These are phyloP conservation scores for Podaxis mareebaensis DNA, from an alignment of 768 basidiomycete species.

Conservation along the genomic window DNA sequence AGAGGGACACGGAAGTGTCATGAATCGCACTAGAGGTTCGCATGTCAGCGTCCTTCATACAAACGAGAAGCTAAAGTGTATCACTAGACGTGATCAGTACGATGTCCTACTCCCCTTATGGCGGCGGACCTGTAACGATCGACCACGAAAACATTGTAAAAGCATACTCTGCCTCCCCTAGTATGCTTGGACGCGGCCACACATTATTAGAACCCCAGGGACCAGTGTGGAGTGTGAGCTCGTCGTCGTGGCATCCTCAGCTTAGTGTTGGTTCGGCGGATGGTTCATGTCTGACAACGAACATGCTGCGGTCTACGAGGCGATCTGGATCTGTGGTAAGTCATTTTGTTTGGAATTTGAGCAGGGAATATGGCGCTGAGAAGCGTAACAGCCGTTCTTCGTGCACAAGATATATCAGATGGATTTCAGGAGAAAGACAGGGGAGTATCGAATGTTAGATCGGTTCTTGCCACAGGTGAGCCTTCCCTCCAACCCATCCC, in stretches of 20 bases:
- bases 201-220: conserved; percentile 73
- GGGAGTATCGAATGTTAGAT: conserved; percentile 88
- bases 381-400: conserved; percentile 60
- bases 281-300: conserved; percentile 77
- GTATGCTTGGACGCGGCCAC: conserved; percentile 74
- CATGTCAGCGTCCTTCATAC: neutral
- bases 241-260: conserved; percentile 88
- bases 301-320: conserved; percentile 64
- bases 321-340: conserved; percentile 73
- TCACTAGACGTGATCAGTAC: conserved; percentile 71
- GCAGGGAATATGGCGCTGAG: neutral
- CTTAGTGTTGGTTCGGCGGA: conserved; percentile 82
- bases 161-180: conserved; percentile 68
- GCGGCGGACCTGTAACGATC: conserved; percentile 71
- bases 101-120: conserved; percentile 65
- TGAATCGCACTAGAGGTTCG: conserved; percentile 78
- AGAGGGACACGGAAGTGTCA: conserved; percentile 62
- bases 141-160: conserved; percentile 86
- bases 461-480: conserved; percentile 73
- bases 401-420: conserved; percentile 82
- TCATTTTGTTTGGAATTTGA: conserved; percentile 8
- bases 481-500: neutral
- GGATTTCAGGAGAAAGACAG: conserved; percentile 77
- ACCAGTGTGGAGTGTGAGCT: conserved; percentile 75
- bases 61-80: neutral